phyloP scores from a whole-genome alignment of 2,329 filamentous ascomycete species.

The Fusarium albidum region DNA sequence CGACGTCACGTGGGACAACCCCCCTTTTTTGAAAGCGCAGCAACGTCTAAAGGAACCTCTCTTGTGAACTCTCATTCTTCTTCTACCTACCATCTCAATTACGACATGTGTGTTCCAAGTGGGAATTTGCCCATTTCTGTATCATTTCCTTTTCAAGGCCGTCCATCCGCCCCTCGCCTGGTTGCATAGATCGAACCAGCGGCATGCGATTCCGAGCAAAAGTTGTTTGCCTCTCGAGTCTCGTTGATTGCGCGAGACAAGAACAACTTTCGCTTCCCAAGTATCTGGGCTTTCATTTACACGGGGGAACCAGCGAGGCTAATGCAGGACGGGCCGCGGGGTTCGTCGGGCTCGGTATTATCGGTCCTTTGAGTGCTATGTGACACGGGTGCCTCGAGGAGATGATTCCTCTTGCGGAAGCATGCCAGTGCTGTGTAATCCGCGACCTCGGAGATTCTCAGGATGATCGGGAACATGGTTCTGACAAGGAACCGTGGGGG shows the following conservation, averaged over 20 bases:
- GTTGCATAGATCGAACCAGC: constrained; percentile 3
- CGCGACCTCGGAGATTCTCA: constrained; percentile 21
- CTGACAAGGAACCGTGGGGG: constrained; percentile 5
- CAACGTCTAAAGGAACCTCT: background rate
- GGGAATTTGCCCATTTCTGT: background rate
- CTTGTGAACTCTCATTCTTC: background rate
- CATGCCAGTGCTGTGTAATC: constrained; percentile 22
- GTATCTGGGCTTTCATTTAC: background rate
- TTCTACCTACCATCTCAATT: too few relatives aligned
- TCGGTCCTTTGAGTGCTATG: constrained; percentile 29
- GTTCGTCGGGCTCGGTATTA: constrained; percentile 17
- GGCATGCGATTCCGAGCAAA: background rate
- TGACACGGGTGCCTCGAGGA: constrained; percentile 28
- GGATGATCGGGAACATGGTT: constrained; percentile 7
- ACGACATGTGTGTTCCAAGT: too few relatives aligned
- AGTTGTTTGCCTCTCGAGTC: constrained; percentile 7
- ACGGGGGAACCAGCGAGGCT: background rate
- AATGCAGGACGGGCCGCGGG: constrained; percentile 11
- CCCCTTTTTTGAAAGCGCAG: background rate
- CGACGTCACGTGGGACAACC: constrained; percentile 4
- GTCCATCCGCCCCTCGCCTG: background rate
- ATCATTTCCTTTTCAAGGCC: background rate
- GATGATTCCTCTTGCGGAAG: constrained; percentile 30
- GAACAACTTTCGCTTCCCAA: background rate
- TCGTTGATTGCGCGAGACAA: constrained; percentile 12